Evolutionary conservation across 2,329 filamentous ascomycete genomes (phyloP), one percentile per base, ranked within the genome.

Genomic region (Pseudogymnoascus pannorum): DNA sequence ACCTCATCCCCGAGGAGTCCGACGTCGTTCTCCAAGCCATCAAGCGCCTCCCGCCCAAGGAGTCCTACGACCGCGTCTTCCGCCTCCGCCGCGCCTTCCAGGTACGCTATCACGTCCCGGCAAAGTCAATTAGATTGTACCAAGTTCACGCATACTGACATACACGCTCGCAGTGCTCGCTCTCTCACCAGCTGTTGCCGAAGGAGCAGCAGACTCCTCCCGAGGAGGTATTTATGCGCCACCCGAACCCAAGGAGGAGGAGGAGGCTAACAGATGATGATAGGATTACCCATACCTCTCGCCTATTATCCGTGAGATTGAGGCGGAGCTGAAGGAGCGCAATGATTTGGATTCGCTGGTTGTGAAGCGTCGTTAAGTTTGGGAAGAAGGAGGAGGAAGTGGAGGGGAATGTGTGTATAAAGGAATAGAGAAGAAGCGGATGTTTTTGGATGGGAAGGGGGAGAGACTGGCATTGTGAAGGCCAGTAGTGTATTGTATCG

Each of bases 51-150:
- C 85, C 89, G 62, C 84, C 91, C 72, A 91, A 95, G 82, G 91
- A 94, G 75, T 84, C 87, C 72, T 97, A 97, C 80, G 94, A 99
- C 81, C 93, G 94, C 76, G 86, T 97, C 75, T 99, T 92, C 87
- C 92, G 94, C 74, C 86, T 99, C 77, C 91, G 94, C 80, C 87
- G 94, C 78, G 93, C 94, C 72, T 87, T 95, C 79, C 94, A 99
- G 83, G 87, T 89, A 79, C 66, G 74, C 63, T 31, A 29, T 66
- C 57, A 57, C 18, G 48, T 6, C 24, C 22, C n/a, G n/a, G n/a
- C n/a, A n/a, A n/a, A n/a, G n/a, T n/a, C n/a, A n/a, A 4, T 29
- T 29, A 4, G 26, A 29, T 29, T 29, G 26, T 29, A 29, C 7
- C 4, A 4, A 7, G 26, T 29, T 29, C 18, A 24, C n/a, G 12